These are phyloP conservation scores for Nicotiana paniculata DNA, from an alignment of 257 asterid species.

Conservation along the genomic window DNA sequence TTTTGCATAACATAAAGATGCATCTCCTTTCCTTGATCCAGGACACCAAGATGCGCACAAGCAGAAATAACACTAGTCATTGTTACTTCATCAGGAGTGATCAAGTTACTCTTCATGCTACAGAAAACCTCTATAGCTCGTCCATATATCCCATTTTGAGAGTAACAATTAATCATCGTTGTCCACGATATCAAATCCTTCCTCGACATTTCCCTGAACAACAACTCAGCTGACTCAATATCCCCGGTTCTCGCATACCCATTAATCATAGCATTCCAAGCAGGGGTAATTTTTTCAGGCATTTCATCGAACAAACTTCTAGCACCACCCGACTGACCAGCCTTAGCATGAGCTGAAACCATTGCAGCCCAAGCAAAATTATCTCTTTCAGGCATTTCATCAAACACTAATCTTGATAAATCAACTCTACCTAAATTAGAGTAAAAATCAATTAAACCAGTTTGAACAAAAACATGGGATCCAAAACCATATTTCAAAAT, in stretches of 20 bases:
- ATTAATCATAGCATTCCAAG: conserved; percentile 66
- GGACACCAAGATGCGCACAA: conserved; percentile 81
- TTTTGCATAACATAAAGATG: conserved; percentile 38
- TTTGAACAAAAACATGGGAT: conserved; percentile 43
- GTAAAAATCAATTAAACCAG: conserved; percentile 60
- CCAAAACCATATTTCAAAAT: conserved; percentile 48
- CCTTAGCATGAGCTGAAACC: conserved; percentile 46
- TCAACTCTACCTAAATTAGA: conserved; percentile 40
- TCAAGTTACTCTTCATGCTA: conserved; percentile 46
- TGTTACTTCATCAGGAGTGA: conserved; percentile 69
- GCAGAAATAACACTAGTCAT: conserved; percentile 73
- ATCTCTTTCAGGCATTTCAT: conserved; percentile 61
- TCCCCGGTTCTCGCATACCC: conserved; percentile 64
- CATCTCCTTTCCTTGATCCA: conserved; percentile 60
- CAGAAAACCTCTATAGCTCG: conserved; percentile 53
- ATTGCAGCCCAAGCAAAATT: conserved; percentile 59
- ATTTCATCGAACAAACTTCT: conserved; percentile 53
- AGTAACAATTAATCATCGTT: conserved; percentile 74
- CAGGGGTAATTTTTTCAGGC: conserved; percentile 48
- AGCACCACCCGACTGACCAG: conserved; percentile 50
- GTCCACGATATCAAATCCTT: conserved; percentile 86
- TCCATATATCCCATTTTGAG: conserved; percentile 35
- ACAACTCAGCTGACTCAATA: conserved; percentile 51
- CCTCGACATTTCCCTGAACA: conserved; percentile 42
- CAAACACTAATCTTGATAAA: conserved; percentile 50